phyloP scores from a whole-genome alignment of 352 stramenopile species.

The Phytophthora tentaculata region DNA sequence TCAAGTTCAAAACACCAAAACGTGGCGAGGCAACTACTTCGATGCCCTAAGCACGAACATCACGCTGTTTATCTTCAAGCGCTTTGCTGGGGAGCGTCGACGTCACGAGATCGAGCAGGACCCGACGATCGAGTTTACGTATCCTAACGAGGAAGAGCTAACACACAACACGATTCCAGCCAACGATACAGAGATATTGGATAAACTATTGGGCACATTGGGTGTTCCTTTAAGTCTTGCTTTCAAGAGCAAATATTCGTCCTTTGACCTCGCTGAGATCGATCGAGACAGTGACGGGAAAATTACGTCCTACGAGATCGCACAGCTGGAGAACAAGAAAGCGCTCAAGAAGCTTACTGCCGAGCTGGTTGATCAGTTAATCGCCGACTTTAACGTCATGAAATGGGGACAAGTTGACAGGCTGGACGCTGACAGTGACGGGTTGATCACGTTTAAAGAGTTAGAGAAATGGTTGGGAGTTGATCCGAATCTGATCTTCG shows the following conservation, averaged over 20 bases:
- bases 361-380: conserved; percentile 45
- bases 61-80: conserved; percentile 79
- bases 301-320: conserved; percentile 71
- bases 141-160: conserved; percentile 63
- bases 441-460: conserved; percentile 68
- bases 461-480: conserved; percentile 75
- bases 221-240: conserved; percentile 63
- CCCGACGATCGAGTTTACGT: conserved; percentile 43
- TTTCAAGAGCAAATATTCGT: conserved; percentile 74
- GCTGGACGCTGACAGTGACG: conserved; percentile 62
- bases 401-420: conserved; percentile 56
- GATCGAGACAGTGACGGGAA: conserved; percentile 73
- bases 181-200: conserved; percentile 63
- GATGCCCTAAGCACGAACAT: conserved; percentile 95
- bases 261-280: conserved; percentile 74
- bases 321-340: conserved; percentile 33
- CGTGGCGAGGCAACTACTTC: conserved; percentile 95
- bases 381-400: conserved; percentile 65
- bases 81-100: conserved; percentile 59
- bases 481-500: conserved; percentile 83
- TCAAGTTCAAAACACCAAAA: conserved; percentile 89
- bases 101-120: conserved; percentile 55
- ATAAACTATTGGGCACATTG: conserved; percentile 67
- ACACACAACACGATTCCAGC: conserved; percentile 47
- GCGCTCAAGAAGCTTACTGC: conserved; percentile 47